These are phyloP conservation scores for Monascus purpureus DNA, from an alignment of 495 filamentous ascomycete genomes.

Conservation along the genomic window DNA sequence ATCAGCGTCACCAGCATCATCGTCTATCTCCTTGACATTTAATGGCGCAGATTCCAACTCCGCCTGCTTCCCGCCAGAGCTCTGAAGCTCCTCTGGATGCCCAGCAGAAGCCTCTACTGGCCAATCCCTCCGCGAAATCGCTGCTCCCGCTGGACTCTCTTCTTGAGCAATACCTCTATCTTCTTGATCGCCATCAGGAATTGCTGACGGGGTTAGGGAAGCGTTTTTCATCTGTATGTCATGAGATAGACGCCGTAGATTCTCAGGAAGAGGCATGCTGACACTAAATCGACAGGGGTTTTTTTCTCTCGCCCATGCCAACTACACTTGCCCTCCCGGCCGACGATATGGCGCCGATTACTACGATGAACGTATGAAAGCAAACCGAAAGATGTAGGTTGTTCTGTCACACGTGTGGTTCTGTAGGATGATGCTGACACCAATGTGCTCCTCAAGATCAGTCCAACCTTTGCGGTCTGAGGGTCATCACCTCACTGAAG, in stretches of 20 bases:
- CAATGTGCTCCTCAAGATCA: not conserved
- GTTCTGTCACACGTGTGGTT: not conserved
- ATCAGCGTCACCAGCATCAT: too few relatives aligned
- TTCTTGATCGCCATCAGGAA: conserved; percentile 56
- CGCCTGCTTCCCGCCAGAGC: conserved; percentile 19
- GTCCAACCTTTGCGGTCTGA: not conserved
- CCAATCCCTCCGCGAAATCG: conserved; percentile 12
- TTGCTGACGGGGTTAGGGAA: conserved; percentile 39
- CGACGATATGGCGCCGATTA: conserved; percentile 50
- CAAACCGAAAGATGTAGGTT: conserved; percentile 31
- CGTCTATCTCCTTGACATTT: not conserved
- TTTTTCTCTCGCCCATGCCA: conserved; percentile 50
- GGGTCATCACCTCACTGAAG: not conserved
- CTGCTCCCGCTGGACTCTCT: conserved; percentile 43
- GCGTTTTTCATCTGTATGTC: conserved; percentile 42
- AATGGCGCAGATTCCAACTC: conserved; percentile 26
- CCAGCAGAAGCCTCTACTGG: conserved; percentile 8
- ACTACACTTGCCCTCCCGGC: conserved; percentile 51
- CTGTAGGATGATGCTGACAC: not conserved
- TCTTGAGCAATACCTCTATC: conserved; percentile 51
- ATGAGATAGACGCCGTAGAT: not conserved
- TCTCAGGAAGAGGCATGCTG: conserved; percentile 4
- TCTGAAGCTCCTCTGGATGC: conserved; percentile 16
- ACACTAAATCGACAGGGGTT: conserved; percentile 26
- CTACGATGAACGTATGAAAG: conserved; percentile 63